Evolutionary conservation across 2,329 filamentous ascomycete genomes (phyloP), one percentile per base, ranked within the genome.

Genomic region (Xylaria sp.): DNA sequence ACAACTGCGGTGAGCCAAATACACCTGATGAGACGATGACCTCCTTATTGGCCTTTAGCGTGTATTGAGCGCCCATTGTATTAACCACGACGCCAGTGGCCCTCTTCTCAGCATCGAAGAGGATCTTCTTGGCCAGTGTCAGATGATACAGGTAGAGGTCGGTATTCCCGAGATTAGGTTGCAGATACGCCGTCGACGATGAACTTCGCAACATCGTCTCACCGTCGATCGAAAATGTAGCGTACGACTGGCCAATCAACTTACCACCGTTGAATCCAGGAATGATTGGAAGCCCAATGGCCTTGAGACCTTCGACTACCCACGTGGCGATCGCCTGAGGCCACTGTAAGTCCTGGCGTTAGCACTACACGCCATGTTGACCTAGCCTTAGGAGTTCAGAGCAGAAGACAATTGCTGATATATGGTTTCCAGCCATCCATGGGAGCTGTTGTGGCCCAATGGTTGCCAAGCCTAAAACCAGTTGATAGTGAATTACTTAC

Each of bases 21-120:
- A 89, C 88, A 74, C 89, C 89, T 44, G 88, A 89, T 78, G 88
- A 91, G 72, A 91, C 83, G 72, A 91, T 72, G n/a, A 70, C 65
- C 62, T 67, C 70, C 28, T 69, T 73, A 23, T 65, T 70, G 13
- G 70, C 70, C 23, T 54, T 70, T n/a, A 72, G 18, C 12, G 60
- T 70, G 48, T 70, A 72, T 15, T 66, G 52, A 15, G 51, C 52
- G 55, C 64, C 68, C 54, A 67, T 52, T 5, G 70, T 72, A 23
- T 72, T 67, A 12, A 74, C 69, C 7, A 63, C 25, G 5, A 74
- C 69, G 3, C 69, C 71, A 6, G 65, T 72, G 41, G 71, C 71
- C 46, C 61, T 68, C 66, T 73, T 72, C 2, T 70, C 51, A 1
- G 28, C 63, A 48, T 73, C 70, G 46, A 74, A 74, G 10, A 68